Conservation (phyloP, 305 asterid genomes). For the Rubia tinctorum region DNA sequence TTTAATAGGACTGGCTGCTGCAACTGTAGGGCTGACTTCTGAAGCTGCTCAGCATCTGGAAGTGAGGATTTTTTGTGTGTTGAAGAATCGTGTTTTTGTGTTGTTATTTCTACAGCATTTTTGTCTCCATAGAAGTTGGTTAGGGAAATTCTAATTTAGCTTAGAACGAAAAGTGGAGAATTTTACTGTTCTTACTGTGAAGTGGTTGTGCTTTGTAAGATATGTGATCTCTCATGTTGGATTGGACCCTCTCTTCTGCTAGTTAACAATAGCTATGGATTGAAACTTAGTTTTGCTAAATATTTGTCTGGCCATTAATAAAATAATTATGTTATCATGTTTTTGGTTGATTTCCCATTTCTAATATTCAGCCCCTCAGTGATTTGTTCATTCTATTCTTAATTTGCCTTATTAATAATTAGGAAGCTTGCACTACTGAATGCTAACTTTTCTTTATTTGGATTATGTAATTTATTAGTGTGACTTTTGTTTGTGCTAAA, state of each 20-base stretch:
- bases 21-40: conserved; percentile 89
- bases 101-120: background rate
- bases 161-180: background rate
- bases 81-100: background rate
- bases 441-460: background rate
- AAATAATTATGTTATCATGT: background rate
- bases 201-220: background rate
- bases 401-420: background rate
- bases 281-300: background rate
- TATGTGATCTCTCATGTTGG: background rate
- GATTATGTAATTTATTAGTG: conserved; percentile 15
- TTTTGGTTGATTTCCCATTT: background rate
- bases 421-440: background rate
- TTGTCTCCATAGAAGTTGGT: background rate
- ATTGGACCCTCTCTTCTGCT: background rate
- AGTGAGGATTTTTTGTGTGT: conserved; percentile 35
- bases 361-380: background rate
- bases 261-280: background rate
- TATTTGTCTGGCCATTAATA: background rate
- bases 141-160: background rate
- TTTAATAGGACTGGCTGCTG: conserved; percentile 96
- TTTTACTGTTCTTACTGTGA: background rate
- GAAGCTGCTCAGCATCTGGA: conserved; percentile 97
- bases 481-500: conserved; percentile 8
- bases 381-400: background rate